Conservation (phyloP, 352 stramenopile species). For the Phytophthora pinifolia region DNA sequence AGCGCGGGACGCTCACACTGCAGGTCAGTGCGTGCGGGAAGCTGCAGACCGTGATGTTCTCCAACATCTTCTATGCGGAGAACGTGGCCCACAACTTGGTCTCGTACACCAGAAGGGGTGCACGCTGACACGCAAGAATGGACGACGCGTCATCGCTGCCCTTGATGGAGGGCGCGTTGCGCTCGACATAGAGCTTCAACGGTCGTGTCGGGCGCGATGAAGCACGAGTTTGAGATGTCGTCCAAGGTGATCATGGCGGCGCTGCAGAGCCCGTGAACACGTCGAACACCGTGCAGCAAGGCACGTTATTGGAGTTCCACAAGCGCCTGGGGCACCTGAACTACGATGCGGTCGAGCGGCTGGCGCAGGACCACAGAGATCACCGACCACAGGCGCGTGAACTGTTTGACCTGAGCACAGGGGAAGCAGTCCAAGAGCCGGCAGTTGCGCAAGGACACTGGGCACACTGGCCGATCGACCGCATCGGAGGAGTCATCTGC, state of each 20-base stretch:
- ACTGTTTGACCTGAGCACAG: too few species aligned
- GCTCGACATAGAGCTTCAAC: not conserved
- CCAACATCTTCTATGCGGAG: constrained; percentile 1
- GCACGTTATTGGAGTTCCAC: not conserved
- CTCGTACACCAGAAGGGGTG: constrained; percentile 1
- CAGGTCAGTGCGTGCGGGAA: not conserved
- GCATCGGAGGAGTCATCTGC: constrained; percentile 21
- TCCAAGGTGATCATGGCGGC: not conserved
- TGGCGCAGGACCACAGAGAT: too few species aligned
- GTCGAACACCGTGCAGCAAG: not conserved
- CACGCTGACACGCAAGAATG: not conserved
- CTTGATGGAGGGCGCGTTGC: not conserved
- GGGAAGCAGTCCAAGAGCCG: too few species aligned
- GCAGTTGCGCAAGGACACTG: too few species aligned
- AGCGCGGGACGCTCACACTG: not conserved
- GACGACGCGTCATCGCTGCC: not conserved
- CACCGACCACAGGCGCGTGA: too few species aligned
- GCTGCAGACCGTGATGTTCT: not conserved
- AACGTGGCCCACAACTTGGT: constrained; percentile 2
- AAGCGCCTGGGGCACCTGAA: not conserved
- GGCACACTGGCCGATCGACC: constrained; percentile 1
- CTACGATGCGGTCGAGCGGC: not conserved
- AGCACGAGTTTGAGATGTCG: too few species aligned
- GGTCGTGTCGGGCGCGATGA: not conserved
- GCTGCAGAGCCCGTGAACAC: not conserved